Percentiles rank a stretch among this genome's conserved stretches.
Conservation (phyloP, 2,329 filamentous ascomycete genomes). For the Dactylellina cionopaga region DNA sequence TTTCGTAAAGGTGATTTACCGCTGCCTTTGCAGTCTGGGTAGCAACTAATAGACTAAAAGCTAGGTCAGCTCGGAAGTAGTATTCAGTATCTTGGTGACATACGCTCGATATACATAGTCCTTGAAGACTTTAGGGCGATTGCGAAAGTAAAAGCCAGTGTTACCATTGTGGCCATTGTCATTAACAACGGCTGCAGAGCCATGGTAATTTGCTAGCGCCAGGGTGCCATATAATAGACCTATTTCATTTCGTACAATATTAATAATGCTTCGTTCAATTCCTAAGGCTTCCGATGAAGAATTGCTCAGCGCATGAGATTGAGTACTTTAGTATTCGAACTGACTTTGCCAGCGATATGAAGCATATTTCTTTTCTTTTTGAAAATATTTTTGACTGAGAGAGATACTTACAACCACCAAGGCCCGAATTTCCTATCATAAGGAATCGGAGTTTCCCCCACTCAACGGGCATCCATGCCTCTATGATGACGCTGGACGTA, state of each 20-base stretch:
- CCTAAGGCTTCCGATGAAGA: not conserved
- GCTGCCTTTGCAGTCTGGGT: conserved; percentile 13
- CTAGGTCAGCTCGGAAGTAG: not conserved
- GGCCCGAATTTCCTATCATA: not conserved
- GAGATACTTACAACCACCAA: conserved; percentile 3
- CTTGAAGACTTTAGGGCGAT: conserved; percentile 27
- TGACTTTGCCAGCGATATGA: too few species aligned
- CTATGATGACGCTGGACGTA: conserved; percentile 16
- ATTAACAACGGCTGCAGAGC: conserved; percentile 20
- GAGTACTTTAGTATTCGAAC: too few species aligned
- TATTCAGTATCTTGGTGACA: not conserved
- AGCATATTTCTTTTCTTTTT: too few species aligned
- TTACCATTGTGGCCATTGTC: conserved; percentile 33
- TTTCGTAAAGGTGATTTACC: conserved; percentile 20
- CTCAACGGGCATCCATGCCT: conserved; percentile 27
- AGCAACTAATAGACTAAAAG: conserved; percentile 5
- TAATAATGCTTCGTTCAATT: not conserved
- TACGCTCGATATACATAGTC: conserved; percentile 31
- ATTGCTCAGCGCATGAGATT: too few species aligned
- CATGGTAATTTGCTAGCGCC: not conserved
- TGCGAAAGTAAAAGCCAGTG: conserved; percentile 16
- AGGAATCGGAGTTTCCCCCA: conserved; percentile 20
- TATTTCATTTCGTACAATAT: not conserved
- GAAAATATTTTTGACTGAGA: too few species aligned
- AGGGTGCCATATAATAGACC: not conserved